Evolutionary conservation across 2,329 filamentous ascomycete species (phyloP), one percentile per base, ranked within the genome.

Genomic region (Ceratocystis ficicola): DNA sequence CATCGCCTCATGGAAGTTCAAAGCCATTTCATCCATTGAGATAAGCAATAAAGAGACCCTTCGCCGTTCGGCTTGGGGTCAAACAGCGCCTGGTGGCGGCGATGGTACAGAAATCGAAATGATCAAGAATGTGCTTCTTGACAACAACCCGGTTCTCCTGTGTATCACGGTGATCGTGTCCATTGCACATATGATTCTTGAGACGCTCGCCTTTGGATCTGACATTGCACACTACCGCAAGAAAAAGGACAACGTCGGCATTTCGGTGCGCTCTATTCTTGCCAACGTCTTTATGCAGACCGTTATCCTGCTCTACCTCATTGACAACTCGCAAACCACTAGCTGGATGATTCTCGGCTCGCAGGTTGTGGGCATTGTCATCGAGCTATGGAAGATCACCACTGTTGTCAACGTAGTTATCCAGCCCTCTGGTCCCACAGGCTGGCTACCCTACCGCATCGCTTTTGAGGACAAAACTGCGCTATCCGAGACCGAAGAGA

Each of bases 191-290:
- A 91, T 96, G 82, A 80, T 99, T 70, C 93, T 99, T 69, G 94
- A 99, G 77, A 92, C 89, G 73, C 83, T 99, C 44, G 94, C 94
- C 1, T 99, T 99, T 79, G 96, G 95, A 73, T 96, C 88, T 73
- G 94, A 99, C 74, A 96, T 99, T 74, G 86, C 91, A 62, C 94
- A 99, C 77, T 99, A 94, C 85, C 90, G 92, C 74, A 96, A 97
- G 80, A 99, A 99, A 87, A 99, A 99, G 81, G 95, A 97, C 78
- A 94, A 96, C 67, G 89, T 99, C 32, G 94, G 94, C 69, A 95
- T 96, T 59, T 96, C 92, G 0, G 88, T 99, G 68, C 90, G 94
- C 66, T 95, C 93, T 41, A 99, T 99, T 72, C 80, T 99, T 66
- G 91, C 90, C 74, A 99, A 97, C 73, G 92, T 97, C 69, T 92